These are phyloP conservation scores for Basipetospora sp. DNA, from an alignment of 2,329 filamentous ascomycete genomes.

Conservation along the genomic window DNA sequence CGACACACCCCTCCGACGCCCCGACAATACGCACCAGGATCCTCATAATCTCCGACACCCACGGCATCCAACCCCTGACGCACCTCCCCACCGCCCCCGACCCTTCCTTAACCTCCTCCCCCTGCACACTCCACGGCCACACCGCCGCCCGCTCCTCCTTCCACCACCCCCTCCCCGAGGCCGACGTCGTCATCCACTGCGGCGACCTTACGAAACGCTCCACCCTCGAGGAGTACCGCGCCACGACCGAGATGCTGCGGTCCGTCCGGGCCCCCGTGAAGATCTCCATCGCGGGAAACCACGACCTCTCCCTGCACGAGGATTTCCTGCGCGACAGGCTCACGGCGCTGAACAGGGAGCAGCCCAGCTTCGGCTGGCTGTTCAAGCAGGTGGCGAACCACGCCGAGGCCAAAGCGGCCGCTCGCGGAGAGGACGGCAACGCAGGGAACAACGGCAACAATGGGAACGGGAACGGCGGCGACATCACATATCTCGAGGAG, in stretches of 20 bases:
- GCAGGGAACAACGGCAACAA: too few relatives aligned
- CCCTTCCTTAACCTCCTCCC: not conserved
- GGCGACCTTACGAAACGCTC: conserved; percentile 33
- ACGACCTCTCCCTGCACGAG: conserved; percentile 30
- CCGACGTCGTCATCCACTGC: conserved; percentile 33
- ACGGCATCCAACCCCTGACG: conserved; percentile 2
- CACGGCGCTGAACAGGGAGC: not conserved
- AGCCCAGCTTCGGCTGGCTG: conserved; percentile 1
- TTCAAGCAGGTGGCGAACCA: conserved; percentile 1
- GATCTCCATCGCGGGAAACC: conserved; percentile 35
- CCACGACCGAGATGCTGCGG: conserved; percentile 23
- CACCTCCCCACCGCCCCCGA: not conserved
- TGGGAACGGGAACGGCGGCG: not conserved
- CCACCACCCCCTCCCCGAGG: conserved; percentile 8
- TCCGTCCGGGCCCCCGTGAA: conserved; percentile 29
- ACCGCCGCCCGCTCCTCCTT: not conserved
- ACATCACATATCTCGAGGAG: conserved; percentile 27
- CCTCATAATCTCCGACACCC: conserved; percentile 7
- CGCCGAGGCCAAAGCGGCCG: conserved; percentile 1
- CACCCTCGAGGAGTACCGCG: conserved; percentile 23
- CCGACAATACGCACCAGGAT: conserved; percentile 3
- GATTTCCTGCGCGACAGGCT: conserved; percentile 1
- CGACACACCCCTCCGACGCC: not conserved
- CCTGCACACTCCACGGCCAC: conserved; percentile 4
- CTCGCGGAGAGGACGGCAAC: too few relatives aligned